These are phyloP conservation scores for Xylaria telfairii DNA, from an alignment of 495 filamentous ascomycete species.

Conservation along the genomic window DNA sequence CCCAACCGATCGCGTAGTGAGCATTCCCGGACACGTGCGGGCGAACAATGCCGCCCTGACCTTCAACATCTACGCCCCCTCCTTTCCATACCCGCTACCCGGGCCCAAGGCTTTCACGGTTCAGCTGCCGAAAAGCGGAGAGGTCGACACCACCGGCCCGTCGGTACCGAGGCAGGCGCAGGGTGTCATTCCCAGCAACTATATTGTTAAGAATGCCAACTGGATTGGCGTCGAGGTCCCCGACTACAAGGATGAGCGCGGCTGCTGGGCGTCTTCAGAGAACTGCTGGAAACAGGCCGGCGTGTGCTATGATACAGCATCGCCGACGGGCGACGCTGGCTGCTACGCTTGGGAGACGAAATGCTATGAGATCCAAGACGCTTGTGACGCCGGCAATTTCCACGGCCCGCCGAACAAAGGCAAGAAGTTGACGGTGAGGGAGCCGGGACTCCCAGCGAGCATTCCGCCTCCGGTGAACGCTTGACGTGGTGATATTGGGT, in stretches of 20 bases:
- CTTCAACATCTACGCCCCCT: conserved; percentile 65
- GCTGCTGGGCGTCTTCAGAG: conserved; percentile 63
- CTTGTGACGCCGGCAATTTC: conserved; percentile 55
- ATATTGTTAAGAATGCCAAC: conserved; percentile 70
- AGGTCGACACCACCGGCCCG: conserved; percentile 9
- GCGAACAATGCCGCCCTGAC: conserved; percentile 58
- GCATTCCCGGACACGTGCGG: conserved; percentile 69
- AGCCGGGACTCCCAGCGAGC: conserved; percentile 23
- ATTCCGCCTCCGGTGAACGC: conserved; percentile 31
- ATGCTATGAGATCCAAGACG: conserved; percentile 58
- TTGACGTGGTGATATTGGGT: conserved; percentile 1
- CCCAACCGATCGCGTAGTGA: conserved; percentile 53
- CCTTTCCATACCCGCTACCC: conserved; percentile 60
- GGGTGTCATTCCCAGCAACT: conserved; percentile 56
- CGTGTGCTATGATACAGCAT: conserved; percentile 62
- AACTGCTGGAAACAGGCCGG: conserved; percentile 65
- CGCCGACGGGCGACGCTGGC: conserved; percentile 60
- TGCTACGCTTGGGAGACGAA: conserved; percentile 67
- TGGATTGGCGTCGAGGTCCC: conserved; percentile 71
- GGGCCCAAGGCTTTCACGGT: conserved; percentile 62
- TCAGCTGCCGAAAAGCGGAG: conserved; percentile 21
- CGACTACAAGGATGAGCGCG: conserved; percentile 54
- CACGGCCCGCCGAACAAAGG: conserved; percentile 66
- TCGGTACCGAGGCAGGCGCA: conserved; percentile 39
- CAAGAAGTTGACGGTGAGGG: conserved; percentile 41